phyloP scores from a whole-genome alignment of 345 rosid species.

The Citrus medica region DNA sequence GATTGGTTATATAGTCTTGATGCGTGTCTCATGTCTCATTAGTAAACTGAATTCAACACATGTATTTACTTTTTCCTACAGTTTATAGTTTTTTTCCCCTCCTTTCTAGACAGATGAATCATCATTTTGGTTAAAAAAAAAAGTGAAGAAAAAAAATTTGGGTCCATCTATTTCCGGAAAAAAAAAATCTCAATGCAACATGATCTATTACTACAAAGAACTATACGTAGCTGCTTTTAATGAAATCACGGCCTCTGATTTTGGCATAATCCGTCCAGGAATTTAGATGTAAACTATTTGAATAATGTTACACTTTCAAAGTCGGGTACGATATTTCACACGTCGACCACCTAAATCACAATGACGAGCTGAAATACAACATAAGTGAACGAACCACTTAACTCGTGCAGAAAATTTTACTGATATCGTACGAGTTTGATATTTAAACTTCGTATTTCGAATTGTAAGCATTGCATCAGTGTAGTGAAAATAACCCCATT shows the following conservation, averaged over 20 bases:
- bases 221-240: background rate
- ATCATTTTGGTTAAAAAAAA: background rate
- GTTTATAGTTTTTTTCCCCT: background rate
- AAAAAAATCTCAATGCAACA: background rate
- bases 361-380: too few relatives aligned
- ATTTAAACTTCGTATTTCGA: too few relatives aligned
- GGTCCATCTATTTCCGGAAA: background rate
- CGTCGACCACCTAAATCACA: too few relatives aligned
- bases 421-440: too few relatives aligned
- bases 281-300: background rate
- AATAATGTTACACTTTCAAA: background rate
- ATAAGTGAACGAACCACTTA: too few relatives aligned
- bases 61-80: conserved; percentile 7
- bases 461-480: background rate
- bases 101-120: background rate
- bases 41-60: background rate
- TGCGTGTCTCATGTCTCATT: background rate
- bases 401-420: too few relatives aligned
- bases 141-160: background rate
- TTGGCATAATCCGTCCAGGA: background rate
- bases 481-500: background rate
- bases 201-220: background rate
- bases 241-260: background rate
- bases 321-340: too few relatives aligned
- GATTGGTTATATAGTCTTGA: conserved; percentile 18